phyloP scores from a whole-genome alignment of 176 grass and related monocot genomes.

The Saccharum officinarum region DNA sequence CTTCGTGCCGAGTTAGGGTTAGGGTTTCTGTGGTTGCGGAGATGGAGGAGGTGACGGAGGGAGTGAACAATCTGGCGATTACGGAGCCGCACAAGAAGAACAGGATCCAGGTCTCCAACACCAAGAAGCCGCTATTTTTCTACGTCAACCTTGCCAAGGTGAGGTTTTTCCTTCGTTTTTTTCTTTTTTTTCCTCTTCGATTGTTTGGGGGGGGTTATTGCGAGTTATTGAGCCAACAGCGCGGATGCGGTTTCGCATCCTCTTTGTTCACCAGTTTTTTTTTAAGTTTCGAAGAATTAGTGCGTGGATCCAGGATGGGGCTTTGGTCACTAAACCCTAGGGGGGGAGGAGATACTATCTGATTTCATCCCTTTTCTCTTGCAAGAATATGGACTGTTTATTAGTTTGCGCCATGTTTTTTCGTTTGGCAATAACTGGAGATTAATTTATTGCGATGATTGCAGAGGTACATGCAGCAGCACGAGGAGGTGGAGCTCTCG shows the following conservation, averaged over 20 bases:
- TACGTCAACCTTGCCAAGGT: conserved; percentile 98
- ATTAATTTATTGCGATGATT: conserved; percentile 3
- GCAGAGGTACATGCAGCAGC: conserved; percentile 96
- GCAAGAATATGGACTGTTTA: not conserved
- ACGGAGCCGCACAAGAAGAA: conserved; percentile 78
- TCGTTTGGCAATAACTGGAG: not conserved
- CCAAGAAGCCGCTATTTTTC: conserved; percentile 93
- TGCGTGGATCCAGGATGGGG: not conserved
- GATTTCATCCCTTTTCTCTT: not conserved
- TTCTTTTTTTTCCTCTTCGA: not conserved
- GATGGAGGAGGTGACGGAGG: conserved; percentile 90
- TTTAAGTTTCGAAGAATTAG: not conserved
- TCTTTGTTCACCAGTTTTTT: not conserved
- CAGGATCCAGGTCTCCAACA: conserved; percentile 91
- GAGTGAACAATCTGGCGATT: conserved; percentile 72
- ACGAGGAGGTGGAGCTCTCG: conserved; percentile 91
- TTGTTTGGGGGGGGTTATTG: not conserved
- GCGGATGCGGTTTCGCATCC: not conserved
- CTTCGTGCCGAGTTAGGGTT: conserved; percentile 4
- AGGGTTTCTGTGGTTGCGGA: conserved; percentile 41
- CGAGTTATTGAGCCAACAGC: not conserved
- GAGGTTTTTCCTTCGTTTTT: not conserved
- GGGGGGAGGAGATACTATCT: not conserved
- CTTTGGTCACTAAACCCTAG: conserved; percentile 16
- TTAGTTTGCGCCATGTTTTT: not conserved